Evolutionary conservation across 805 yeast species (phyloP).

Genomic region (Komagataella mondaviorum): DNA sequence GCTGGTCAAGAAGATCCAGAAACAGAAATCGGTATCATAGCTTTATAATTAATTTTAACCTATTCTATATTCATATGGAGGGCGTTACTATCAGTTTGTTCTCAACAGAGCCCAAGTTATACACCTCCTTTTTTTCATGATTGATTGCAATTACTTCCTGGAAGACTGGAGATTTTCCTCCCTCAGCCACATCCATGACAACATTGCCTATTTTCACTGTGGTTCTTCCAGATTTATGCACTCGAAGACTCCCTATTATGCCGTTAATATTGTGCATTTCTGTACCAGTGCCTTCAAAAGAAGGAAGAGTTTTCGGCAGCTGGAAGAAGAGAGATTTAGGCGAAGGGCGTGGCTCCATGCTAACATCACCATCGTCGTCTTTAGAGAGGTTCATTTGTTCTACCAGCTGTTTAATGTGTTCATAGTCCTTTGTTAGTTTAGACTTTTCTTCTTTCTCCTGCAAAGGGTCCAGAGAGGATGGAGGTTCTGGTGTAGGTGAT

Average conservation of each 20-base stretch:
- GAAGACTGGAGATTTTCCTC: conserved; percentile 52
- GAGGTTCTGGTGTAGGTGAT: neutral
- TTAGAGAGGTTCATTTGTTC: neutral
- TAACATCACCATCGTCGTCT: conserved; percentile 1
- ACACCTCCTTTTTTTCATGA: conserved; percentile 24
- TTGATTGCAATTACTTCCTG: conserved; percentile 52
- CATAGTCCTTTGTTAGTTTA: conserved; percentile 24
- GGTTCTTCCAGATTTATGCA: conserved; percentile 76
- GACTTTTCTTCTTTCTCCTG: conserved; percentile 22
- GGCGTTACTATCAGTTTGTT: conserved; percentile 52
- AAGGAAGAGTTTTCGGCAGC: conserved; percentile 16
- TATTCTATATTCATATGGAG: conserved; percentile 13
- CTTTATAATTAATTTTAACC: neutral
- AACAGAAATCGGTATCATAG: conserved; percentile 1
- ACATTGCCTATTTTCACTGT: conserved; percentile 63
- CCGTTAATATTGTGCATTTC: conserved; percentile 27
- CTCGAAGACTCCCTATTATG: conserved; percentile 55
- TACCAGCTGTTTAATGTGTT: conserved; percentile 11
- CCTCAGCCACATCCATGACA: conserved; percentile 55
- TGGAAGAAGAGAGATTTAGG: conserved; percentile 13
- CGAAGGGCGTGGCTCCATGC: neutral
- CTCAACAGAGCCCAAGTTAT: conserved; percentile 38
- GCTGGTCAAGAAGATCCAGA: conserved; percentile 12
- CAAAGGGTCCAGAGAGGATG: conserved; percentile 8
- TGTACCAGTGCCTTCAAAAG: conserved; percentile 6